Evolutionary conservation across 148 eudicot species (phyloP), one percentile per base, ranked within the genome.

Genomic region (Fagopyrum homotropicum): DNA sequence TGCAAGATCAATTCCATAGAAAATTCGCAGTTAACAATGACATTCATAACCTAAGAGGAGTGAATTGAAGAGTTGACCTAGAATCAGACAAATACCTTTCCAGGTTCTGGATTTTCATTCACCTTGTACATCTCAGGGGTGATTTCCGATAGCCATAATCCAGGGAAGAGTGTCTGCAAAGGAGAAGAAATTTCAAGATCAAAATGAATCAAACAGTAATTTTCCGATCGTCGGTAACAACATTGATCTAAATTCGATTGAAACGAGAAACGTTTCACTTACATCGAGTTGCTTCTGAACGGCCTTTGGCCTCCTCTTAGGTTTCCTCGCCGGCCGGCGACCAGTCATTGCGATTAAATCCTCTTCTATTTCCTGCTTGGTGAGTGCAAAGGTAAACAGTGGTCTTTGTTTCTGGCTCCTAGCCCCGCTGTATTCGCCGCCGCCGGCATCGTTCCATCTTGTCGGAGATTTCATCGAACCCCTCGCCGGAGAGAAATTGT

Each of bases 111-210:
- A 73, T 73, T 73, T 51, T 88, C 88, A 70, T 80, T 73, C 43
- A 88, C 91, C 80, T 79, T 80, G 77, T 88, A 88, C 59, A 73
- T 78, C 45, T 88, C 87, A 4, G 87, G 49, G 2, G 81, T 77
- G 40, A 88, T 73, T 73, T 85, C 90, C 3, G 81, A 74, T 72
- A 88, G 70, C 85, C 84, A 85, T 12, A 85, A 63, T 47, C 88
- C 90, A 4, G 87, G 88, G 74, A 80, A 83, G 8, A 88, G 52
- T 6, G 76, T 51, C 91, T 88, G 89, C 79, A 77, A n/a, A 72
- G 69, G 15, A 50, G 55, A 15, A 52, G 15, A 50, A 22, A 71
- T 46, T 22, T 47, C 55, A 49, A 26, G 60, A 45, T 69, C 69
- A 76, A 26, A 69, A 45, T 61, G 60, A 76, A 79, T 73, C 61